Conservation (phyloP, 192 early-diverging fungal genomes). For the Gonapodya sp. region DNA sequence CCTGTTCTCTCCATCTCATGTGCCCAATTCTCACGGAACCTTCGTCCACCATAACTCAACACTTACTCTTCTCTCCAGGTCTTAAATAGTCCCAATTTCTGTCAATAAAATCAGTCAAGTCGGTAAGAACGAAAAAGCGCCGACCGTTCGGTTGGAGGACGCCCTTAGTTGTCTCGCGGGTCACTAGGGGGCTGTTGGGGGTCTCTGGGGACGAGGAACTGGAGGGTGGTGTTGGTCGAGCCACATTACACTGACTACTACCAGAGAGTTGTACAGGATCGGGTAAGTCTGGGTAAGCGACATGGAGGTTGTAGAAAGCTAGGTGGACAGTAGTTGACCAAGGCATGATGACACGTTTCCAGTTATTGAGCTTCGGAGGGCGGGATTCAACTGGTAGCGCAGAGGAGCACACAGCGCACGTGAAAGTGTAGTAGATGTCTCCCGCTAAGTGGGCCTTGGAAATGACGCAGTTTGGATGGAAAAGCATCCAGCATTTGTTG, state of each 20-base stretch:
- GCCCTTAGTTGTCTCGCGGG: neutral
- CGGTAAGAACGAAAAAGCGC: neutral
- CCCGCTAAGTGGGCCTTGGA: slow-evolving; percentile 50
- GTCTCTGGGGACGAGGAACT: too few species aligned
- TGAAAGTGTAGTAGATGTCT: slow-evolving; percentile 66
- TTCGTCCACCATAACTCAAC: too few species aligned
- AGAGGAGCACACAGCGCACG: slow-evolving; percentile 58
- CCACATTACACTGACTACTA: too few species aligned
- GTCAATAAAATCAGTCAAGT: neutral
- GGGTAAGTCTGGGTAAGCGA: neutral
- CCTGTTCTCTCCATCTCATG: too few species aligned
- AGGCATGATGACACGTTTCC: neutral
- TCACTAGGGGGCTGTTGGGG: neutral
- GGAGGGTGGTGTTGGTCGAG: too few species aligned
- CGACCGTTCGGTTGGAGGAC: neutral
- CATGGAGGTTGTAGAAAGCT: neutral
- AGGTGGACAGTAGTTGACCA: neutral
- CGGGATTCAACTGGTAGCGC: neutral
- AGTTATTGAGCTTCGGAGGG: neutral
- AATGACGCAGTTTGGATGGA: slow-evolving; percentile 65
- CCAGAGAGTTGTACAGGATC: too few species aligned
- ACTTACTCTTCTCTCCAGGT: neutral
- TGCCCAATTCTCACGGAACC: too few species aligned
- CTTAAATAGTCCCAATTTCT: neutral
- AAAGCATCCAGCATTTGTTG: slow-evolving; percentile 53